Evolutionary conservation across 768 basidiomycete species (phyloP), one percentile per base, ranked within the genome.

Genomic region (Lanmaoa rubissima): DNA sequence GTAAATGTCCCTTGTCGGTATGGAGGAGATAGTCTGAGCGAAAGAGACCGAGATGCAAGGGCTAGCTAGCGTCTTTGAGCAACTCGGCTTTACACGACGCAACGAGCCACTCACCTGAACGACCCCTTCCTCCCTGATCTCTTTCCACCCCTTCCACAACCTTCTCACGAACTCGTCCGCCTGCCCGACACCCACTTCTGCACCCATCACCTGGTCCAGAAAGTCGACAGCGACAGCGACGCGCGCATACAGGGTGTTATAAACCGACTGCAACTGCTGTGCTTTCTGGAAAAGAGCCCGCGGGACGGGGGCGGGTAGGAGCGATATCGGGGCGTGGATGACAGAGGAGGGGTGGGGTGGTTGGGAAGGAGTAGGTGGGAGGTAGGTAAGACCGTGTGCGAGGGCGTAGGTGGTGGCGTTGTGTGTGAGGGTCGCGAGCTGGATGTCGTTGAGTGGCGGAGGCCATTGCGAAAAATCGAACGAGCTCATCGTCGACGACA

Each of bases 1-100:
- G 65, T 14, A 19, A 21, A 13, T 42, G 67, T 31, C 74, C 69
- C 0, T 63, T 61, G 2, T 78, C 77, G 9, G 78, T 71, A 62
- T 99, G 93, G 21, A 98, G 74, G 32, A 98, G 77, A 73, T 98
- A 99, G 75, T 99, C 96, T 11, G 94, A 97, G 53, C 96, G 81
- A 74, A 96, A 97, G 19, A 99, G 74, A 19, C 95, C 94, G 7
- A 98, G 81, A 58, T 97, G 90, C 45, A 91, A 75, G 0, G 84
- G 82, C 94, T 98, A 14, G 16, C 56, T 0, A 45, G 4, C 36
- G 8, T 51, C 39, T 9, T 24, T 50, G 48, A 58, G 64, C 55
- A 16, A 63, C 50, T n/a, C 21, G 6, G 16, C 9, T 5, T 21
- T 26, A 7, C 17, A 49, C 17, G 10, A 39, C 12, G 5, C 17